These are phyloP conservation scores for Neurospora hispaniola DNA, from an alignment of 495 filamentous ascomycete species.

Conservation along the genomic window DNA sequence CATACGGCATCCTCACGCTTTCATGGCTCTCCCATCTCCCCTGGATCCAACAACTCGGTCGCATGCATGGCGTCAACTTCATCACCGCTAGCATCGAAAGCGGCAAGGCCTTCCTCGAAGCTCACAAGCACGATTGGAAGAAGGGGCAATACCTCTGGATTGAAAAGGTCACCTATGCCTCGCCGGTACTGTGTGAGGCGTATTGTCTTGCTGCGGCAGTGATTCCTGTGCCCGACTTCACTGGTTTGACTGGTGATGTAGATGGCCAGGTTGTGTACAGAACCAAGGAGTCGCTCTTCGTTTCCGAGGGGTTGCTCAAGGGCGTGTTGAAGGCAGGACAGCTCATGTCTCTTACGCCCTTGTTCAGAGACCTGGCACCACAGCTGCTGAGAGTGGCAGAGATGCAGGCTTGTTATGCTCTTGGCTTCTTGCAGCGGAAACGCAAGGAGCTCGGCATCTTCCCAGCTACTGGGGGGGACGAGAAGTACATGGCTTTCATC, in stretches of 20 bases:
- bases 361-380: not conserved
- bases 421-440: not conserved
- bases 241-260: not conserved
- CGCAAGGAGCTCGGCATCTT: not conserved
- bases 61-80: not conserved
- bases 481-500: not conserved
- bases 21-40: not conserved
- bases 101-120: not conserved
- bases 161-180: not conserved
- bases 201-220: not conserved
- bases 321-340: not conserved
- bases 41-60: not conserved
- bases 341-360: not conserved
- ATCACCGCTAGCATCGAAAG: not conserved
- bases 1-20: not conserved
- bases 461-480: not conserved
- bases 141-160: not conserved
- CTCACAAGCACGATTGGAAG: not conserved
- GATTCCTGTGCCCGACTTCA: not conserved
- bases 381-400: not conserved
- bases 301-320: not conserved
- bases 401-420: not conserved
- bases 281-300: not conserved
- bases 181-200: not conserved
- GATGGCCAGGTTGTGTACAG: not conserved